phyloP scores from a whole-genome alignment of 169 alveolate species.

The Eimeria praecox region DNA sequence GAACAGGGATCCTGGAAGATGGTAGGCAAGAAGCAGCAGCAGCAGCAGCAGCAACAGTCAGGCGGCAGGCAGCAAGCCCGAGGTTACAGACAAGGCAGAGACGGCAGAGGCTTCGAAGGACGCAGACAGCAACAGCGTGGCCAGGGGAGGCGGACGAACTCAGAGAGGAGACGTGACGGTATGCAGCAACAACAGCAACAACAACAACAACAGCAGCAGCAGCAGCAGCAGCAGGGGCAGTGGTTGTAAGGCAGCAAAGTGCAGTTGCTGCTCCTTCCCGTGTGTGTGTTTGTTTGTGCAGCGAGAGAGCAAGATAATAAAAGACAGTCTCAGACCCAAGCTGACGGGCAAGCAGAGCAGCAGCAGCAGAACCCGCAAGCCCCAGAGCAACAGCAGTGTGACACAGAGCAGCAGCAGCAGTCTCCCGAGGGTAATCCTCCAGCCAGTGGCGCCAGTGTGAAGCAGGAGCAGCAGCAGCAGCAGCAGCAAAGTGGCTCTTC shows the following conservation, averaged over 20 bases:
- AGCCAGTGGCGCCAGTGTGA: slow-evolving; percentile 21
- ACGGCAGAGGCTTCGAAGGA: slow-evolving; percentile 2
- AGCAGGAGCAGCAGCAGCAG: slow-evolving; percentile 6
- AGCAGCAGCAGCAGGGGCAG: background rate
- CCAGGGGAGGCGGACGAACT: slow-evolving; percentile 1
- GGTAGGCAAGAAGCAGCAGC: slow-evolving; percentile 53
- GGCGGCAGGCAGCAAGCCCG: background rate
- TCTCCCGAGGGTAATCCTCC: background rate
- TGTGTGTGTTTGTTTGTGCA: background rate
- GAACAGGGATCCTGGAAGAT: slow-evolving; percentile 81
- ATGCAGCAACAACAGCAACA: slow-evolving; percentile 33
- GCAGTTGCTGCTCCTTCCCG: background rate
- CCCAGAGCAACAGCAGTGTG: background rate
- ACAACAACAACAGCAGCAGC: slow-evolving; percentile 19
- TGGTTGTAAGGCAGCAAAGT: background rate
- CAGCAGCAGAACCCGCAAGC: background rate
- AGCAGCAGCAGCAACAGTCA: slow-evolving; percentile 57
- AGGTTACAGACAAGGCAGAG: background rate
- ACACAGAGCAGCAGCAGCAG: slow-evolving; percentile 13
- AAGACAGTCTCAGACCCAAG: background rate
- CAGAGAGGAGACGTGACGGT: slow-evolving; percentile 11
- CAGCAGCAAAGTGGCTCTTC: background rate
- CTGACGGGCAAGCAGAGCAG: background rate
- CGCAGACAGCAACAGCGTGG: slow-evolving; percentile 38
- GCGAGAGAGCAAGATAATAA: slow-evolving; percentile 4